Conservation (phyloP, 805 yeast genomes). For the Tetrapisispora fleetii region DNA sequence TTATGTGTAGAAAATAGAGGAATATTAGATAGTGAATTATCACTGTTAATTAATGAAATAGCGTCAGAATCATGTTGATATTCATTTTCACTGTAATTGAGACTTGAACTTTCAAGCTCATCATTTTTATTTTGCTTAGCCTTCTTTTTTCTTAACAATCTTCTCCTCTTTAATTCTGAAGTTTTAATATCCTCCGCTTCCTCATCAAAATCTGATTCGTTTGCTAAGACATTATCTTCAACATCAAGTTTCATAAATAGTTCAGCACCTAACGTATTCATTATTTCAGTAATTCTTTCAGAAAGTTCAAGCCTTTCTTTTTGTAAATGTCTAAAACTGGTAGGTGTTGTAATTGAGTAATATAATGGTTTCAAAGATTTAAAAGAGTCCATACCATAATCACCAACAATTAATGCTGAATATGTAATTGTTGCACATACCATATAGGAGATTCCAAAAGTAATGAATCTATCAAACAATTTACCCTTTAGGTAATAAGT, state of each 20-base stretch:
- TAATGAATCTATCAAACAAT: slow-evolving; percentile 27
- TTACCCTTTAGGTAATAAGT: slow-evolving; percentile 26
- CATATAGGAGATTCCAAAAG: slow-evolving; percentile 48
- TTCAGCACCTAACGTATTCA: slow-evolving; percentile 75
- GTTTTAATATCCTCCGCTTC: slow-evolving; percentile 30
- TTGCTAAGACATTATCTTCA: slow-evolving; percentile 8
- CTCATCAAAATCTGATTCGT: slow-evolving; percentile 13
- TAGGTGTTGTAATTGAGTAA: slow-evolving; percentile 49
- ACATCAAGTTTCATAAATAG: slow-evolving; percentile 76
- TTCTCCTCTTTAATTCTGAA: slow-evolving; percentile 30
- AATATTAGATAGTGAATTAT: slow-evolving; percentile 31
- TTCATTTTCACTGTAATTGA: slow-evolving; percentile 3
- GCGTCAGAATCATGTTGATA: slow-evolving; percentile 39
- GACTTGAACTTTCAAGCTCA: background rate
- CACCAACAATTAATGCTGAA: slow-evolving; percentile 87
- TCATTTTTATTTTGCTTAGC: slow-evolving; percentile 5
- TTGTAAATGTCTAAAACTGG: slow-evolving; percentile 49
- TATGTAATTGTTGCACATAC: slow-evolving; percentile 67
- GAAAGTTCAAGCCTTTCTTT: slow-evolving; percentile 52
- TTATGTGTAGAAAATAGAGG: slow-evolving; percentile 36
- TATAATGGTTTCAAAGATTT: slow-evolving; percentile 78
- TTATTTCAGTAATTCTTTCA: slow-evolving; percentile 64
- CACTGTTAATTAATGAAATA: slow-evolving; percentile 28
- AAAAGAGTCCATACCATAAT: slow-evolving; percentile 81
- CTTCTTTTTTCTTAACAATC: slow-evolving; percentile 23